A percentile compares a stretch with the other conserved stretches of the same genome.
Conservation (phyloP, 352 stramenopile genomes). For the Phytophthora tentaculata region DNA sequence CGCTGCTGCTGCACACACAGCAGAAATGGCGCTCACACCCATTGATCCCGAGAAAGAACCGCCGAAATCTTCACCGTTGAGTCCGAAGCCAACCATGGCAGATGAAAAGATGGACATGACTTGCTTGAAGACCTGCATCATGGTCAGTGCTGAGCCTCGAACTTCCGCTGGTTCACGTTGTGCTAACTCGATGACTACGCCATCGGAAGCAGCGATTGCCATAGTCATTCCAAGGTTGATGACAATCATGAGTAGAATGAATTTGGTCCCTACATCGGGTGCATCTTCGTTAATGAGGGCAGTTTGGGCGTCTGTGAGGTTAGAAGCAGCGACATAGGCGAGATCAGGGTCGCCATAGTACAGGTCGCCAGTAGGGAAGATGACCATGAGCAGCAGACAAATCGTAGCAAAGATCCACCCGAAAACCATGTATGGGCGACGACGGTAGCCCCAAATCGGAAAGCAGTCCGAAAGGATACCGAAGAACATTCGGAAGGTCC, state of each 20-base stretch:
- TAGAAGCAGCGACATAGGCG: conserved; percentile 27
- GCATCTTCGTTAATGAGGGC: conserved; percentile 52
- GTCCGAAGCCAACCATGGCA: conserved; percentile 57
- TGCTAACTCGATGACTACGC: conserved; percentile 58
- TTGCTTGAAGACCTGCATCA: conserved; percentile 51
- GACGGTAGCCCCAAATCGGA: conserved; percentile 76
- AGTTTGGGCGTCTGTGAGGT: conserved; percentile 44
- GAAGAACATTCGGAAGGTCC: conserved; percentile 81
- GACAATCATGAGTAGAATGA: conserved; percentile 65
- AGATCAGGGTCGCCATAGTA: conserved; percentile 44
- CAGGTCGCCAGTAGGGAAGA: conserved; percentile 34
- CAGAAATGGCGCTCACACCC: conserved; percentile 49
- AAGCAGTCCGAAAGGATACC: conserved; percentile 84
- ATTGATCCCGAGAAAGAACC: conserved; percentile 56
- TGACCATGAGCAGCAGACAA: conserved; percentile 42
- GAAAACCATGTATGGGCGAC: conserved; percentile 80
- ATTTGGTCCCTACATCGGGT: conserved; percentile 46
- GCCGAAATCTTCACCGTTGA: conserved; percentile 57
- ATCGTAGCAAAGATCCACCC: conserved; percentile 53
- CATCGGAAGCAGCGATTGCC: conserved; percentile 49
- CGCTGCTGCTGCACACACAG: conserved; percentile 35
- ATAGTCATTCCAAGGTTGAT: conserved; percentile 58
- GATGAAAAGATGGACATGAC: conserved; percentile 49
- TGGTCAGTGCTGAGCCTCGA: conserved; percentile 52
- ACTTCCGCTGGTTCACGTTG: conserved; percentile 54